A percentile compares a stretch with the other conserved stretches of the same genome.
Evolutionary conservation across 2,329 filamentous ascomycete genomes (phyloP).

Genomic region (Aspergillus sergii): DNA sequence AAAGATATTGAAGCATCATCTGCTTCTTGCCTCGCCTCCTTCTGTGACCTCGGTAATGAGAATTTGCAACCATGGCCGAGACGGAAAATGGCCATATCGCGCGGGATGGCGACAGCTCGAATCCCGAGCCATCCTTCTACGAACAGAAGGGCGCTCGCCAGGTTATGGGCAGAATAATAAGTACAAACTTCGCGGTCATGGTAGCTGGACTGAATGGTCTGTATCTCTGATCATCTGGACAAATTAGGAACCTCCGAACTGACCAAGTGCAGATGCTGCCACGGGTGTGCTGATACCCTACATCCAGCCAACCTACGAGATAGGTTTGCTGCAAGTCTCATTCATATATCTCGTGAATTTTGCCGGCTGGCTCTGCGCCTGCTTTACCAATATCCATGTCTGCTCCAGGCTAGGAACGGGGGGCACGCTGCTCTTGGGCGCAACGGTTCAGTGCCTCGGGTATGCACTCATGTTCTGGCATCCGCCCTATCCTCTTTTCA

Average conservation of each 20-base stretch:
- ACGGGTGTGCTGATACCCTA: slow-evolving; percentile 29
- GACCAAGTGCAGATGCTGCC: slow-evolving; percentile 20
- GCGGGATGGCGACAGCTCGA: slow-evolving; percentile 2
- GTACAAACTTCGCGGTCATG: slow-evolving; percentile 24
- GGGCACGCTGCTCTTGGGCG: slow-evolving; percentile 24
- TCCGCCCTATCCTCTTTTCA: slow-evolving; percentile 24
- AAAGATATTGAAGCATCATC: neutral
- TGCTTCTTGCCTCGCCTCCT: neutral
- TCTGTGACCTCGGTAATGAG: neutral
- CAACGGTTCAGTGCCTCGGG: slow-evolving; percentile 22
- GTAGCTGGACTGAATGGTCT: slow-evolving; percentile 26
- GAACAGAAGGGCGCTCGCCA: slow-evolving; percentile 20
- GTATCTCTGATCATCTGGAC: neutral
- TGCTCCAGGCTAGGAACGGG: slow-evolving; percentile 26
- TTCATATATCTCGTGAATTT: slow-evolving; percentile 29
- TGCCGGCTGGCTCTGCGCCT: slow-evolving; percentile 23
- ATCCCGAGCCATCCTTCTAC: slow-evolving; percentile 12
- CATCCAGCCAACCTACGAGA: slow-evolving; percentile 25
- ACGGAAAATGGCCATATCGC: neutral
- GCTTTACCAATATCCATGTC: slow-evolving; percentile 28
- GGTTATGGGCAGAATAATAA: slow-evolving; percentile 22
- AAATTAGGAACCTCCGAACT: neutral
- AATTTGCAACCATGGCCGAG: neutral
- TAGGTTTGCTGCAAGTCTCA: slow-evolving; percentile 25
- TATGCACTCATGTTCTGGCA: slow-evolving; percentile 28